These are phyloP conservation scores for Centella asiatica DNA, from an alignment of 129 eudicot species.

Conservation along the genomic window DNA sequence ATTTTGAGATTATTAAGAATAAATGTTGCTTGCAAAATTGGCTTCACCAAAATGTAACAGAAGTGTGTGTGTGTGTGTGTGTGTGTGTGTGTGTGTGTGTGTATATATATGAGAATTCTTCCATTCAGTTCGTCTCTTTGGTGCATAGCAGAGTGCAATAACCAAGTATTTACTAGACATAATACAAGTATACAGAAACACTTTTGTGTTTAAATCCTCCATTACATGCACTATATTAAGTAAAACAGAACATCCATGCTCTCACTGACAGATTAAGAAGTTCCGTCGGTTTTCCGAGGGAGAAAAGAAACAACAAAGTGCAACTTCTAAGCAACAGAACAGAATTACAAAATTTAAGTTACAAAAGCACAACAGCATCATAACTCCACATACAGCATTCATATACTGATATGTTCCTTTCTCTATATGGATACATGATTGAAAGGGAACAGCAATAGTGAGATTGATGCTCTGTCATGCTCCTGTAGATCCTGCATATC, in stretches of 20 bases:
- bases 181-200: too few relatives aligned
- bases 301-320: not conserved
- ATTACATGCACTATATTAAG: too few relatives aligned
- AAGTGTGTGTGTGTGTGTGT: too few relatives aligned
- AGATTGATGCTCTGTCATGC: not conserved
- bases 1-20: too few relatives aligned
- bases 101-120: too few relatives aligned
- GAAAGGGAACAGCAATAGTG: not conserved
- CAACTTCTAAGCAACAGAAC: not conserved
- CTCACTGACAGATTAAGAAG: not conserved
- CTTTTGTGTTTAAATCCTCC: too few relatives aligned
- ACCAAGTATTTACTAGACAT: too few relatives aligned
- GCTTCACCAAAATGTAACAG: too few relatives aligned
- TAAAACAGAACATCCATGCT: not conserved
- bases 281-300: not conserved
- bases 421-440: not conserved
- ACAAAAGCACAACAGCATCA: not conserved
- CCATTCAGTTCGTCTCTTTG: too few relatives aligned
- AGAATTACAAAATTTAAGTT: not conserved
- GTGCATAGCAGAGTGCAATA: too few relatives aligned
- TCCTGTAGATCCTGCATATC: slow-evolving; percentile 5
- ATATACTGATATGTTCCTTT: not conserved
- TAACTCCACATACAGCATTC: not conserved
- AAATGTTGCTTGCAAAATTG: too few relatives aligned
- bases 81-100: too few relatives aligned